Base-by-base conservation (phyloP, 495 filamentous ascomycete species). In the Podospora bellae-mahoneyi region DNA sequence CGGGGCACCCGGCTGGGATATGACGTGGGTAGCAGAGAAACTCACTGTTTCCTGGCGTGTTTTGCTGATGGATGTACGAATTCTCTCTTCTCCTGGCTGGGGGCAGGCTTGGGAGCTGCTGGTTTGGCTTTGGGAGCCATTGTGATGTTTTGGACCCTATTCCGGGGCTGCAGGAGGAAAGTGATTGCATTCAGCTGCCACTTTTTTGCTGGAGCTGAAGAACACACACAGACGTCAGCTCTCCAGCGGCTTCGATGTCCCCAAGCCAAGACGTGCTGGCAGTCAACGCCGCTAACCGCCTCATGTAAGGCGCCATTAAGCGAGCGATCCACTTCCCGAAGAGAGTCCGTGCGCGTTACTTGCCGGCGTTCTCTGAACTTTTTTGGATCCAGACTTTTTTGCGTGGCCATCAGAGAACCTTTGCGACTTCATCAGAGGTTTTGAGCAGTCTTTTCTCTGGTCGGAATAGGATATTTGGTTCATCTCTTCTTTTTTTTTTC, bases 31-130 rank as follows among this genome's bases (percentile, higher is more conserved):
- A 26, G 44, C 30, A 32, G 48, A 65, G 18, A 62, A 28, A 72
- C 77, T 60, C 69, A 83, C 82, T 79, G 77, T 70, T 81, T 83
- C 71, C 74, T 78, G 9, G 81, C 82, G 71, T 84, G 82, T 44
- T 78, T 78, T 23, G 81, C 79, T 28, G 68, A 69, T 15, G 82
- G 81, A 69, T 83, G 82, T 53, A 81, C 77, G 28, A 77, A 83
- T 34, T 75, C 68, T 58, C 61, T 62, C 61, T 74, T 77, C 23
- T 66, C 62, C 53, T 64, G 62, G 53, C 68, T 72, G 56, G 67
- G 62, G 2, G 73, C 73, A 60, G 34, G 9, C 54, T 67, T 64
- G 28, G 7, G 39, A 48, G 64, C 48, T 48, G 70, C 32, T 19
- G 66, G 60, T 58, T 67, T 60, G 59, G 28, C 55, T 59, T 55